Base-by-base conservation (phyloP, 345 rosid species). In the Rhodamnia rubescens region DNA sequence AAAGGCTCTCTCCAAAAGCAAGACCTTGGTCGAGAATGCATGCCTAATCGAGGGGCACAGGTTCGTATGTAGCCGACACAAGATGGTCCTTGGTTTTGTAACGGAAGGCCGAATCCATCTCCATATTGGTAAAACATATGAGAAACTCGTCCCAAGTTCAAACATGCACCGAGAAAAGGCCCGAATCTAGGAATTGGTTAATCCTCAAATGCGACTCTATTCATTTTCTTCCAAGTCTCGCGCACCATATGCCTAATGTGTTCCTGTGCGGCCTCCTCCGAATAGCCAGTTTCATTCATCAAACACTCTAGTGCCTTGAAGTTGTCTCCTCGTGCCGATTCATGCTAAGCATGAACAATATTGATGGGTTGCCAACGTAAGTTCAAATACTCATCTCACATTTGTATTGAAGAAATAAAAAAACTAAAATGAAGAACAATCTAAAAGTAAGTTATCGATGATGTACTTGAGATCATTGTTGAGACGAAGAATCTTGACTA, bases 141-240 rank as follows among this genome's bases (percentile, higher is more conserved):
- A 36, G 40, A 36, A 85, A 44, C 74, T 21, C 89, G 64, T 20
- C 52, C 85, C 11, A 83, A 58, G 59, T 83, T 83, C 75, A 40
- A 5, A 47, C 85, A 83, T 1, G 75, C 75, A 11, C 22, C 7
- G 8, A 57, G 8, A 16, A 56, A 83, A 9, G 75, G 53, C 6
- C 75, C 85, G 14, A 21, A 21, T 10, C 57, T 26, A 1, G 85
- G 8, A 8, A 83, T 8, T 14, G 52, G 54, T 11, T 59, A 8
- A 24, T 58, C 64, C 10, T 83, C 84, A 59, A 85, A 57, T 16
- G 57, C 24, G 20, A 22, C 53, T 52, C 82, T 42, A 61, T 57
- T 78, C 87, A 87, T 54, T 22, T 4, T 75, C 84, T 87, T 87
- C 89, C 89, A 85, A 18, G 87, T 49, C 27, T 85, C 50, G 4